Evolutionary conservation across 345 rosid genomes (phyloP).

Genomic region (Ceriops decandra): DNA sequence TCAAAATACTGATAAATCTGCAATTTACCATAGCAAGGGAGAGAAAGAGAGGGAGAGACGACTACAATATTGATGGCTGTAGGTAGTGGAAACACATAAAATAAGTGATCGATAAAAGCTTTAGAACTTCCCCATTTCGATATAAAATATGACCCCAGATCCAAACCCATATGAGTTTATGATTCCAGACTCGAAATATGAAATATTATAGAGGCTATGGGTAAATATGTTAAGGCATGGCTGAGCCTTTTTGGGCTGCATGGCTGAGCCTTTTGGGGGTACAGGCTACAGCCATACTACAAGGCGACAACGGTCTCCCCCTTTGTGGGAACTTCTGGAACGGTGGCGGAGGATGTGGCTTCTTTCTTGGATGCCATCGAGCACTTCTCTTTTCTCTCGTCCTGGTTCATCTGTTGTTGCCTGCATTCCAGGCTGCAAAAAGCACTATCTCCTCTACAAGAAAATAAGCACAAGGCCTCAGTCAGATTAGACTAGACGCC

Average conservation of each 20-base stretch:
- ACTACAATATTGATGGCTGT: no score
- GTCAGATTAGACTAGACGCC: no score
- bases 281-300: slow-evolving; percentile 9
- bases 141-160: neutral
- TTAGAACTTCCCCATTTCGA: slow-evolving; percentile 25
- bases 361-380: slow-evolving; percentile 44
- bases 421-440: slow-evolving; percentile 92
- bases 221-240: neutral
- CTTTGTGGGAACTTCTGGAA: slow-evolving; percentile 30
- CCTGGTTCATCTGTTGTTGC: slow-evolving; percentile 76
- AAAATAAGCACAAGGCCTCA: no score
- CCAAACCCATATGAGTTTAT: neutral
- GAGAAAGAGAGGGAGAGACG: no score
- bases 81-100: slow-evolving; percentile 18
- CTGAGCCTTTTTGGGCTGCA: no score
- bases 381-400: slow-evolving; percentile 69
- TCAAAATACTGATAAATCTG: no score
- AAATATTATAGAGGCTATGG: neutral
- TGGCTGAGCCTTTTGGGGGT: neutral
- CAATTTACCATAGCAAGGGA: no score
- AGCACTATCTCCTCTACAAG: slow-evolving; percentile 77
- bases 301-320: slow-evolving; percentile 50
- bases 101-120: slow-evolving; percentile 4
- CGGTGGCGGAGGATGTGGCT: slow-evolving; percentile 19
- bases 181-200: neutral